phyloP scores from a whole-genome alignment of 164 flowering plant species.

The grape (Vitis vinifera) region DNA sequence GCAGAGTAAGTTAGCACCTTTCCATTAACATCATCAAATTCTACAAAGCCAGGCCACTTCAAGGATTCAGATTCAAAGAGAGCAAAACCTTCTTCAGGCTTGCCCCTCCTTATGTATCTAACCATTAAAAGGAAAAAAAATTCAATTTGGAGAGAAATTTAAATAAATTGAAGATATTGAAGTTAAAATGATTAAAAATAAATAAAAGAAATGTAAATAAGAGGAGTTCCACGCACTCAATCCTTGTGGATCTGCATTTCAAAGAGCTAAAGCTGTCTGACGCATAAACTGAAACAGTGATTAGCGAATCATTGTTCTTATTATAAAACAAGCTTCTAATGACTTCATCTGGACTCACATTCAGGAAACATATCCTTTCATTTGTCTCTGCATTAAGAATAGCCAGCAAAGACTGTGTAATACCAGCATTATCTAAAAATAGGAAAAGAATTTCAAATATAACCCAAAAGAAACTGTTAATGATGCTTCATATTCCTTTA shows the following conservation, averaged over 20 bases:
- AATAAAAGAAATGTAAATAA: no score
- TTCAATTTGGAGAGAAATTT: no score
- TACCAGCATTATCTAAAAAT: no score
- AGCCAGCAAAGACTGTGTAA: conserved; percentile 1
- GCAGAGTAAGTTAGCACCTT: conserved; percentile 96
- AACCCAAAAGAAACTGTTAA: not conserved
- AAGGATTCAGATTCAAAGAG: conserved; percentile 93
- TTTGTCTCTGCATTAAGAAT: conserved; percentile 65
- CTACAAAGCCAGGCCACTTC: conserved; percentile 99
- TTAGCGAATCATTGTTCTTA: conserved; percentile 95
- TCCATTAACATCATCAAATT: conserved; percentile 99
- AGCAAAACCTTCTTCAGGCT: conserved; percentile 90
- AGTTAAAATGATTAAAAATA: no score
- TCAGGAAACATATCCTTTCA: conserved; percentile 88
- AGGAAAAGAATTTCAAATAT: no score
- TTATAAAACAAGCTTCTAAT: conserved; percentile 95
- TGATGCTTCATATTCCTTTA: not conserved
- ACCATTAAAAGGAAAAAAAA: not conserved
- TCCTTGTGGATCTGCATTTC: conserved; percentile 96
- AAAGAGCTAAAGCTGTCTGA: conserved; percentile 97
- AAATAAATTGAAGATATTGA: no score
- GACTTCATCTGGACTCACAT: conserved; percentile 94
- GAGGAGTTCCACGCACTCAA: conserved; percentile 56
- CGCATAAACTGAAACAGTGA: conserved; percentile 99
- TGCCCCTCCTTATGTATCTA: conserved; percentile 80